phyloP scores from a whole-genome alignment of 179 eudicot genomes.

The Beta lomatogona region DNA sequence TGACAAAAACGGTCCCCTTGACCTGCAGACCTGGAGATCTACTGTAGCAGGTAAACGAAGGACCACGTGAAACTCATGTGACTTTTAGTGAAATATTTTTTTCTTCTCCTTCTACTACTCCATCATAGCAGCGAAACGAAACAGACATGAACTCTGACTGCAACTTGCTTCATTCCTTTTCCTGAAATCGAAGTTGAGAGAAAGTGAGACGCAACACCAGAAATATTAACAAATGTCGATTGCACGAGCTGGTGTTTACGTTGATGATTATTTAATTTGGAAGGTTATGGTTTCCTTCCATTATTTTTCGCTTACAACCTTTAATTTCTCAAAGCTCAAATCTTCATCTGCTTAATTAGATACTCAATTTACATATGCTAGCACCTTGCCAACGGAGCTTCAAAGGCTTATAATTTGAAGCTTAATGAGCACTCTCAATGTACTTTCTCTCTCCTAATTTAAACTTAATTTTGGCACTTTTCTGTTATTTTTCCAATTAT shows the following conservation, averaged over 20 bases:
- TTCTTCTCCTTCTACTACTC: too few relatives aligned
- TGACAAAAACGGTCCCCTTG: too few relatives aligned
- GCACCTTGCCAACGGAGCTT: conserved; percentile 97
- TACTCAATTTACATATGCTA: conserved; percentile 57
- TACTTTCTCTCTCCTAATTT: conserved; percentile 16
- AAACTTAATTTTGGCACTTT: background rate
- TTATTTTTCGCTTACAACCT: background rate
- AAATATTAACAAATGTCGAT: conserved; percentile 61
- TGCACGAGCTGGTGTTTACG: conserved; percentile 98
- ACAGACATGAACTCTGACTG: too few relatives aligned
- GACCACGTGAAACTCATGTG: too few relatives aligned
- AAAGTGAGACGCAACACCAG: background rate
- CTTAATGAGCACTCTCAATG: conserved; percentile 94
- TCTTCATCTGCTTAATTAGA: background rate
- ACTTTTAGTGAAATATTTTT: too few relatives aligned
- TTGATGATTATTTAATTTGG: conserved; percentile 93
- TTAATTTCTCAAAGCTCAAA: background rate
- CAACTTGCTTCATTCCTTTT: background rate
- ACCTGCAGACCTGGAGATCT: too few relatives aligned
- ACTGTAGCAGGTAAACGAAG: too few relatives aligned
- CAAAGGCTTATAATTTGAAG: conserved; percentile 92
- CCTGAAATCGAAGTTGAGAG: background rate
- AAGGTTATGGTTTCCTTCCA: conserved; percentile 54
- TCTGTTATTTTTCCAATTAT: background rate
- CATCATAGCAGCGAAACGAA: too few relatives aligned